Evolutionary conservation across 352 stramenopile genomes (phyloP), one percentile per base, ranked within the genome.

Genomic region (Phytophthora fragariaefolia): DNA sequence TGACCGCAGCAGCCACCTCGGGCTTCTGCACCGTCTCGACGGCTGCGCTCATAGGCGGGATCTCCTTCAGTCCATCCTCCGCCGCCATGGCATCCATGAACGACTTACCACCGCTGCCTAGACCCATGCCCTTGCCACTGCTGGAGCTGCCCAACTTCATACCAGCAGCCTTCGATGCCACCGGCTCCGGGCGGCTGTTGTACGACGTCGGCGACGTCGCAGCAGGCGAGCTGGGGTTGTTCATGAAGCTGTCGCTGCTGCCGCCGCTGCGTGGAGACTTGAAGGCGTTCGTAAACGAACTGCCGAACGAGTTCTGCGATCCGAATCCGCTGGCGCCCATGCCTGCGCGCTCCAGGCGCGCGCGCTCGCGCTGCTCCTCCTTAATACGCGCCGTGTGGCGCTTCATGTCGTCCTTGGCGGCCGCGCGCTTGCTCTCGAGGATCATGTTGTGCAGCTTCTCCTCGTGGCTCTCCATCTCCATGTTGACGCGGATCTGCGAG

Each of bases 381-480:
- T 94, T 92, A 66, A 97, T 96, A 36, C 85, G 82, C 42, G 81
- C 85, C 61, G 85, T 91, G 72, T 96, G 89, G 71, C 89, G 87
- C 78, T 93, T 95, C 80, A 94, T 95, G 73, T 96, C 87, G 63
- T 94, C 87, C 76, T 93, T 95, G 23, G 90, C 90, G 3, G 90
- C 87, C 2, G 90, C 89, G 45, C 87, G 92, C 83, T 99, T 99
- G 76, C 89, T 97, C 78, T 99, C 90, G 64, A 99, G 89, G 63
- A 99, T 98, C 89, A 99, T 99, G 50, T 98, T 95, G 74, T 98
- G 87, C 58, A 99, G 91, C 76, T 99, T 98, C 83, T 99, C 98
- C 80, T 99, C 97, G 79, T 99, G 97, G 60, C 87, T 98, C 73
- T 99, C 97, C 98, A 99, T 99, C 64, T 99, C 91, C 80, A 99